Conservation (phyloP, 371 early-diverging fungal species). For the Amoeboaphelidium protococcarum region DNA sequence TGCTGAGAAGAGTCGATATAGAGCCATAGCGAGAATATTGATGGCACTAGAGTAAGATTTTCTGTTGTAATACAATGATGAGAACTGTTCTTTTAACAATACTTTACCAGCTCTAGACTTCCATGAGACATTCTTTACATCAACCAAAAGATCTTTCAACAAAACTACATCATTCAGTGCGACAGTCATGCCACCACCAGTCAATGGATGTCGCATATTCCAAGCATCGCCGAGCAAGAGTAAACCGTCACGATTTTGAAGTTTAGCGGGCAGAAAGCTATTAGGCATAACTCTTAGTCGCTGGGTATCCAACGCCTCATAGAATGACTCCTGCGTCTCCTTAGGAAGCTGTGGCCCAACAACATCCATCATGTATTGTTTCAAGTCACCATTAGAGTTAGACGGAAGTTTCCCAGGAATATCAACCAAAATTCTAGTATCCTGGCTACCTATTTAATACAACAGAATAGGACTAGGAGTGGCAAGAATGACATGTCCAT, state of each 20-base stretch:
- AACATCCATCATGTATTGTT: slow-evolving; percentile 11
- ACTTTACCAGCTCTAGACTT: slow-evolving; percentile 3
- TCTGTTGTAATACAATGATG: slow-evolving; percentile 26
- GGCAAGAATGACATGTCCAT: slow-evolving; percentile 70
- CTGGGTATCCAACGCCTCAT: slow-evolving; percentile 35
- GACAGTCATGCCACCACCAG: slow-evolving; percentile 90
- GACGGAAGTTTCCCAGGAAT: slow-evolving; percentile 64
- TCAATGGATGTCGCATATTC: slow-evolving; percentile 81
- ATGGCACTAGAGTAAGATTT: slow-evolving; percentile 39
- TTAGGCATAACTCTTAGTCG: slow-evolving; percentile 67
- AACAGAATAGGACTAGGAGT: slow-evolving; percentile 64
- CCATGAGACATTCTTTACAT: slow-evolving; percentile 18
- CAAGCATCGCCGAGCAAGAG: slow-evolving; percentile 71
- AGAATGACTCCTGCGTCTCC: slow-evolving; percentile 21
- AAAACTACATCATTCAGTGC: slow-evolving; percentile 63
- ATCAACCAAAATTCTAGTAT: slow-evolving; percentile 74
- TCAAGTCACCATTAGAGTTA: slow-evolving; percentile 27
- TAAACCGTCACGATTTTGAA: slow-evolving; percentile 31
- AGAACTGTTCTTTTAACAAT: slow-evolving; percentile 9
- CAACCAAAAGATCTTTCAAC: slow-evolving; percentile 22
- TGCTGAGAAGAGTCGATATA: slow-evolving; percentile 64
- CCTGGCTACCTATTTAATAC: slow-evolving; percentile 66
- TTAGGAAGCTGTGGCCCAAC: slow-evolving; percentile 43
- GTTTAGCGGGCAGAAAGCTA: slow-evolving; percentile 48
- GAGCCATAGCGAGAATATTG: slow-evolving; percentile 66